Base-by-base conservation (phyloP, 108 stramenopile genomes). In the Asterionellopsis glacialis region DNA sequence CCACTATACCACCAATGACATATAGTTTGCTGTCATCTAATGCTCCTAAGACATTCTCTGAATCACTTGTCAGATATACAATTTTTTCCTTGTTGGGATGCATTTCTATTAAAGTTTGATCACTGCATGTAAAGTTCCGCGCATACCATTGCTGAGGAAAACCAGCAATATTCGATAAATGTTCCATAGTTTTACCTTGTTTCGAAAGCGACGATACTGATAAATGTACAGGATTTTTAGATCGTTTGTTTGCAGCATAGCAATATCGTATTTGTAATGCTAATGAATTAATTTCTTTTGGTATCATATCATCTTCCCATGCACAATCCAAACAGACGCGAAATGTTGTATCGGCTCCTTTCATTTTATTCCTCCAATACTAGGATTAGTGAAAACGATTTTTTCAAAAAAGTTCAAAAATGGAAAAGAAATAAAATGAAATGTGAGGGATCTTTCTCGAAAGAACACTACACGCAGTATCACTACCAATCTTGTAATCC, bases 1-100 rank as follows among this genome's bases (percentile, higher is more conserved):
- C 90, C 4, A 92, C 90, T 51, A 92, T 92, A n/a, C 90, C 90
- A 0, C 90, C 90, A 59, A 92, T 92, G 18, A 88, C 72, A 53
- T 88, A 92, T 18, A 79, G 80, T 58, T 88, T 79, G 14, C 62
- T 67, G 48, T 85, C 77, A 59, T 84, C 81, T 45, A 88, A 55
- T 1, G 55, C 55, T 0, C 71, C 59, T 33, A 85, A 57, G 10
- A 73, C 77, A 50, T 77, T 81, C 23, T 79, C 66, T 13, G 91
- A 88, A 56, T 92, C 91, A 42, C 85, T 83, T 47, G 91, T 87
- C 28, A 92, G 73, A 64, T 92, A 92, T 2, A 92, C 83, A 41
- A 91, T 47, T 49, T 67, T 51, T 7, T 63, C 51, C 19, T 75
- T 62, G 38, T 72, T 49, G 10, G 48, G 56, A 72, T 72, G 82